Conservation (phyloP, 164 flowering plant species). For the Tetrastigma voinierianum region DNA sequence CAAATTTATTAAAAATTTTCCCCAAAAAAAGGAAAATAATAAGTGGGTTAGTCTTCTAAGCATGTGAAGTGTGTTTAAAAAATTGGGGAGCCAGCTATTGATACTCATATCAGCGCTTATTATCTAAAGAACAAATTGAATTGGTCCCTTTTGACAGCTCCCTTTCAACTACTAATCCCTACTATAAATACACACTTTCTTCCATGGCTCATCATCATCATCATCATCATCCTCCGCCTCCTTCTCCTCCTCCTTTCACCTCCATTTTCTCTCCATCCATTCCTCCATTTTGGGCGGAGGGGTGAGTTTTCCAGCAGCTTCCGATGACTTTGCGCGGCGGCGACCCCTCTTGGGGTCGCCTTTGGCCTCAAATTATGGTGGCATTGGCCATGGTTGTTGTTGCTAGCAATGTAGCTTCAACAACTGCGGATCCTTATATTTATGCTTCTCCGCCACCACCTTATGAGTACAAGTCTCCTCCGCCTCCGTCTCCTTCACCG, state of each 20-base stretch:
- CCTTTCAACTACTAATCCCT: constrained; percentile 20
- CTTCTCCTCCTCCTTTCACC: neutral
- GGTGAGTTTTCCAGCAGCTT: constrained; percentile 1
- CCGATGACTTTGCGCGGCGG: constrained; percentile 5
- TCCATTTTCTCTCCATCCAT: neutral
- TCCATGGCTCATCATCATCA: constrained; percentile 7
- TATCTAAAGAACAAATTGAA: constrained; percentile 7
- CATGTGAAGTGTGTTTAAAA: too few relatives aligned
- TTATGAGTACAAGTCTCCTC: constrained; percentile 26
- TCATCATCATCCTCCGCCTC: neutral
- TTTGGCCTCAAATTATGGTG: constrained; percentile 28
- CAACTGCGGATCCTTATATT: constrained; percentile 26
- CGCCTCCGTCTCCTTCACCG: constrained; percentile 20
- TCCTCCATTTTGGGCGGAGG: constrained; percentile 5
- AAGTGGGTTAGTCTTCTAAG: too few relatives aligned
- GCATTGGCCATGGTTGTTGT: constrained; percentile 27
- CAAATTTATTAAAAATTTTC: too few relatives aligned
- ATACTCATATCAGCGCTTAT: constrained; percentile 1
- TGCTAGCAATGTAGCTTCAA: constrained; percentile 28
- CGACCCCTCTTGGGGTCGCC: constrained; percentile 30
- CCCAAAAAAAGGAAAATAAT: too few relatives aligned
- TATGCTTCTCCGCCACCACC: constrained; percentile 38
- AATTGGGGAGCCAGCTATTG: constrained; percentile 12
- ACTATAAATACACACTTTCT: constrained; percentile 18
- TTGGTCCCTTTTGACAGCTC: constrained; percentile 26